A percentile compares a stretch with the other conserved stretches of the same genome.
phyloP scores from a whole-genome alignment of 257 asterid species.

The Salvia miltiorrhiza region DNA sequence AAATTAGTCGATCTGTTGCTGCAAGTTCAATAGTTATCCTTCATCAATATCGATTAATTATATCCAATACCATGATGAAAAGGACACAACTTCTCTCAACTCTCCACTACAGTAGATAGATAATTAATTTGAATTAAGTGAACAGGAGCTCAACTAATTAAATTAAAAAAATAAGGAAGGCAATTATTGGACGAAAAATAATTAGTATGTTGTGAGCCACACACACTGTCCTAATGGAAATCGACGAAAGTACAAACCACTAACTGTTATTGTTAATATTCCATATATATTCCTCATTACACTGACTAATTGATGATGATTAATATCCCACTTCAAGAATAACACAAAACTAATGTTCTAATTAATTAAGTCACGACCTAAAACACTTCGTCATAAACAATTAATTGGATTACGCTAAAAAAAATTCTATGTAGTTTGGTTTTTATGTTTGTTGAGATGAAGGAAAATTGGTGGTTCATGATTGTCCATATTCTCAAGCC shows the following conservation, averaged over 20 bases:
- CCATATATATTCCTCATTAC: background rate
- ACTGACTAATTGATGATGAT: background rate
- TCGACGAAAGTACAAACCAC: constrained; percentile 24
- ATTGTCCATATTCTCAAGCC: background rate
- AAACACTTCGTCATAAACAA: constrained; percentile 13
- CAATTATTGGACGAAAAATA: background rate
- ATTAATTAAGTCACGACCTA: constrained; percentile 11
- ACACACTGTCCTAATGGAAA: constrained; percentile 27
- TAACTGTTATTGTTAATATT: constrained; percentile 2
- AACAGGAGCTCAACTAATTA: background rate
- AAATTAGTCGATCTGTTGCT: no score
- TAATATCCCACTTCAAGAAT: constrained; percentile 21
- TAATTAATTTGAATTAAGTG: background rate
- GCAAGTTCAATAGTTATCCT: background rate
- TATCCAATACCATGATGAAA: background rate
- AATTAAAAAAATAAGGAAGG: background rate
- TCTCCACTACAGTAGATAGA: background rate
- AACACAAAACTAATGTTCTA: background rate
- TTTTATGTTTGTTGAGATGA: background rate
- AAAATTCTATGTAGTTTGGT: background rate
- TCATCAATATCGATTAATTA: background rate
- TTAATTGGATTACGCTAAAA: background rate
- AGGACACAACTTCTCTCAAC: background rate
- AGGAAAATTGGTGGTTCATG: background rate
- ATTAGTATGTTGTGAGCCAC: constrained; percentile 19